Evolutionary conservation across 2,329 filamentous ascomycete genomes (phyloP).

Genomic region (Tolypocladium nubicola): DNA sequence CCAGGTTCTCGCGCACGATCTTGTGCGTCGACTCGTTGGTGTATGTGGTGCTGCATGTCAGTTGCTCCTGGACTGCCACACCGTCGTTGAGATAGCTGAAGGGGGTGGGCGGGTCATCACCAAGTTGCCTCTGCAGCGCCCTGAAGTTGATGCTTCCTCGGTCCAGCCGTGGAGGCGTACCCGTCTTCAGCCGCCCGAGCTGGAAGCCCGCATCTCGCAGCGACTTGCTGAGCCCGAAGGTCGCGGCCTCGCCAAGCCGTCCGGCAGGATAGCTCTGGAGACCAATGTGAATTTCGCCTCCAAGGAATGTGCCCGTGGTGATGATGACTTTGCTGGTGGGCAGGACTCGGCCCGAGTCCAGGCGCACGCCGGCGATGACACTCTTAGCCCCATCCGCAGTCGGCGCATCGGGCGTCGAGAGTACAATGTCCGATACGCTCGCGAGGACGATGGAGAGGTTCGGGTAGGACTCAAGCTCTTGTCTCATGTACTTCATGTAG

Average conservation of each 20-base stretch:
- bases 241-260: constrained; percentile 87
- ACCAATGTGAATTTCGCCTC: constrained; percentile 94
- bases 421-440: constrained; percentile 84
- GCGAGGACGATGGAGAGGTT: constrained; percentile 74
- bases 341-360: constrained; percentile 81
- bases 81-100: constrained; percentile 83
- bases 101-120: constrained; percentile 76
- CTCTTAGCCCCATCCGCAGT: constrained; percentile 39
- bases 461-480: constrained; percentile 68
- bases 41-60: constrained; percentile 77
- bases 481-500: constrained; percentile 84
- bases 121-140: constrained; percentile 59
- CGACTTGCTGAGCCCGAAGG: constrained; percentile 85
- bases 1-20: constrained; percentile 78
- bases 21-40: constrained; percentile 78
- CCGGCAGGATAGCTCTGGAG: constrained; percentile 77
- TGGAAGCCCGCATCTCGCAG: constrained; percentile 80
- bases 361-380: constrained; percentile 71
- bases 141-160: constrained; percentile 72
- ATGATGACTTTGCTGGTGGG: constrained; percentile 77
- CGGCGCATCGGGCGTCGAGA: constrained; percentile 35
- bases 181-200: constrained; percentile 86
- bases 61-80: constrained; percentile 70
- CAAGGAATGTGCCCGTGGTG: constrained; percentile 90
- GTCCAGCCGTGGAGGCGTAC: constrained; percentile 82